Base-by-base conservation (phyloP, 306 rosid genomes). In the Pterocarpus macrocarpus region DNA sequence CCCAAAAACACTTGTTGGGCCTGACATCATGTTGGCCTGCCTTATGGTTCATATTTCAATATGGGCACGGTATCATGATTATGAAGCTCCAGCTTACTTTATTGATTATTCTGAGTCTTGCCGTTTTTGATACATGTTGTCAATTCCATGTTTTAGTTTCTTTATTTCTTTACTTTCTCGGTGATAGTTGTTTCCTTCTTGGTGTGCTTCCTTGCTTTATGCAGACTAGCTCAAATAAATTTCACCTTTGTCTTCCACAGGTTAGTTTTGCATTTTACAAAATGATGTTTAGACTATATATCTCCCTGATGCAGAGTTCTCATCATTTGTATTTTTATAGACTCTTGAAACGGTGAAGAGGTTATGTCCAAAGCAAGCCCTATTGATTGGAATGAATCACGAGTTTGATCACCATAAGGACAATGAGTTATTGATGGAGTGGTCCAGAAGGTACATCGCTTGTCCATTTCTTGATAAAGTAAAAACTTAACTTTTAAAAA, bases 211-310 rank as follows among this genome's bases (percentile, higher is more conserved):
- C 77, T 62, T 80, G 58, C 69, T 64, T 78, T 86, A 8, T 65
- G 89, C 91, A 94, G 97, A 82, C 79, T 11, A 88, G 93, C 84
- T 87, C 90, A 79, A 93, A 90, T 66, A 91, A 91, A 33, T 73
- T 77, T 62, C 98, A 94, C 90, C 81, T 91, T 77, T 94, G 97
- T 87, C 85, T 91, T 80, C 95, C 98, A 52, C 95, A 90, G 95
- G 97, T 94, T 78, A 80, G 86, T 81, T 30, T 16, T 14, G 34
- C 68, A 11, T 39, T 15, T 79, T 52, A 17, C 50, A 50, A 52
- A 79, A 22, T 16, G 36, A 55, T 76, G 66, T 35, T 71, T 58
- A 35, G 52, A 7, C 80, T 57, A 82, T 77, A 28, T 36, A 65
- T 34, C 43, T 44, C n/a, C 64, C 64, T 66, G 34, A 64, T 58